Evolutionary conservation across 2,329 filamentous ascomycete genomes (phyloP).

Genomic region (Curvularia spicifera): DNA sequence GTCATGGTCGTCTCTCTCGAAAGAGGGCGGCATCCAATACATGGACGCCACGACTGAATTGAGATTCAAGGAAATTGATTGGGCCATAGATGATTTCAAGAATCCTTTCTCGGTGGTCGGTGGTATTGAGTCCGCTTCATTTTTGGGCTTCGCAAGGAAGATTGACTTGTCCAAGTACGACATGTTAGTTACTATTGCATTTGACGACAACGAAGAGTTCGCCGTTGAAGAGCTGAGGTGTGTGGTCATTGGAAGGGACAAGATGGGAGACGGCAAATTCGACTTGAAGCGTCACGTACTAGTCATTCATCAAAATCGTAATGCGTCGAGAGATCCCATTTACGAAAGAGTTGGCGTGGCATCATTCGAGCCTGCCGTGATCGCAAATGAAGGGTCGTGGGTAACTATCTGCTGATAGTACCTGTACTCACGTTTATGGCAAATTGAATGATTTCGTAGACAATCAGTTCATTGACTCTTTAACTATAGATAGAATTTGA

Average conservation of each 20-base stretch:
- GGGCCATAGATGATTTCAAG: not conserved
- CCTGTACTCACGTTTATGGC: too few relatives aligned
- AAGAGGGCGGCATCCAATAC: not conserved
- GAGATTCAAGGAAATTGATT: not conserved
- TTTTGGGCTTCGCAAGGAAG: not conserved
- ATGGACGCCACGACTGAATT: not conserved
- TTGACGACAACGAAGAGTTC: not conserved
- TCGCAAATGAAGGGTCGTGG: not conserved
- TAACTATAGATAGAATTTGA: too few relatives aligned
- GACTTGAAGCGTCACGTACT: not conserved
- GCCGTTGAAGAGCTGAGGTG: not conserved
- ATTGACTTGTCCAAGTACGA: not conserved
- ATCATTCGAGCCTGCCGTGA: not conserved
- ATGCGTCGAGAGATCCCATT: not conserved
- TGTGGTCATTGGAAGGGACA: not conserved
- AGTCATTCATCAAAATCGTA: not conserved
- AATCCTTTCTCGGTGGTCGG: not conserved
- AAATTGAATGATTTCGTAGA: too few relatives aligned
- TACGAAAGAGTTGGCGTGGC: not conserved
- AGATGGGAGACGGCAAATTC: not conserved
- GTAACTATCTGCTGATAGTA: not conserved
- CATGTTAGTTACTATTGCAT: not conserved
- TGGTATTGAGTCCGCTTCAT: not conserved
- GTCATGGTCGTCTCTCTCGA: constrained; percentile 20
- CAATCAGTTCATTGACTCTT: too few relatives aligned